Conservation (phyloP, 192 early-diverging fungal species). For the Backusella westeae region DNA sequence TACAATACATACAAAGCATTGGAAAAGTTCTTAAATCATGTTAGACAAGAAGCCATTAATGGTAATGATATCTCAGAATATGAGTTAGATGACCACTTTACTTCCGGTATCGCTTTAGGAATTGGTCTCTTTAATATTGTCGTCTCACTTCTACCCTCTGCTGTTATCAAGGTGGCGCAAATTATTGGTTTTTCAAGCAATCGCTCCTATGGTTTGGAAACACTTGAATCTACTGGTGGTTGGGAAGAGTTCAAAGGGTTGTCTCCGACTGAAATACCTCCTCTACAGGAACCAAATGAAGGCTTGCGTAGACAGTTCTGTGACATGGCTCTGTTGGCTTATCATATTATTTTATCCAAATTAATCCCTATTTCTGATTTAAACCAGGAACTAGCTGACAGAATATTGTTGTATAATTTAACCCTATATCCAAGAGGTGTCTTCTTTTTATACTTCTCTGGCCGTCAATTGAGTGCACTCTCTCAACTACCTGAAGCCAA, state of each 20-base stretch:
- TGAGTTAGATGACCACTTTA: slow-evolving; percentile 77
- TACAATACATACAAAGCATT: slow-evolving; percentile 66
- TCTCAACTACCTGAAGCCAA: slow-evolving; percentile 60
- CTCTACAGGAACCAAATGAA: slow-evolving; percentile 40
- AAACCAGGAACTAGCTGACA: slow-evolving; percentile 62
- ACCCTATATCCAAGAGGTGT: slow-evolving; percentile 63
- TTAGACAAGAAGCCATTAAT: slow-evolving; percentile 47
- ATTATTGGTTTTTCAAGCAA: slow-evolving; percentile 82
- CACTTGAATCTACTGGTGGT: slow-evolving; percentile 70
- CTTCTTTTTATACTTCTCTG: slow-evolving; percentile 73
- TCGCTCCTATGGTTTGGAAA: slow-evolving; percentile 68
- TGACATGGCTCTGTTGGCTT: slow-evolving; percentile 67
- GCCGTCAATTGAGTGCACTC: slow-evolving; percentile 57
- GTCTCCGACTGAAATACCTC: slow-evolving; percentile 33
- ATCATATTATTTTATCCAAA: slow-evolving; percentile 75
- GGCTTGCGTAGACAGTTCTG: slow-evolving; percentile 77
- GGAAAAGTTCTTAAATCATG: slow-evolving; percentile 46
- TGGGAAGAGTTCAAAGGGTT: slow-evolving; percentile 52
- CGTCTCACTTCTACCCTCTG: slow-evolving; percentile 76
- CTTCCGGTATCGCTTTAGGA: slow-evolving; percentile 75
- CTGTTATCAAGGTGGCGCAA: slow-evolving; percentile 74
- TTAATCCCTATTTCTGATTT: slow-evolving; percentile 68
- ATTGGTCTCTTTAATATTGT: slow-evolving; percentile 79
- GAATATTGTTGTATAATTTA: slow-evolving; percentile 53
- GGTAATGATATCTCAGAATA: slow-evolving; percentile 47